Evolutionary conservation across 768 basidiomycete genomes (phyloP).

Genomic region (Omphalotus guepiniiformis): DNA sequence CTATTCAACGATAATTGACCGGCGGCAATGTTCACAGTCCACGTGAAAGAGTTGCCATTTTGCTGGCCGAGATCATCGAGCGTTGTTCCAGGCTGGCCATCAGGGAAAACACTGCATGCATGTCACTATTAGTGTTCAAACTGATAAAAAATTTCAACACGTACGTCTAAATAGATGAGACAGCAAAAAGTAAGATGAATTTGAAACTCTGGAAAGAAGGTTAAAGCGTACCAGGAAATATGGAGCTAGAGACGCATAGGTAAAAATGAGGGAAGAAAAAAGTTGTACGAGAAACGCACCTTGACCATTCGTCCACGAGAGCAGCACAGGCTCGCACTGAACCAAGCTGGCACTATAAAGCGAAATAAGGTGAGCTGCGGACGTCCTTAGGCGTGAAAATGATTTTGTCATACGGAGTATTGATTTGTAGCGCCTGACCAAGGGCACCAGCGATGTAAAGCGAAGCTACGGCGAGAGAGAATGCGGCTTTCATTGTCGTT

Average conservation of each 20-base stretch:
- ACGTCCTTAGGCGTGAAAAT: not conserved
- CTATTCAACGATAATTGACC: constrained; percentile 28
- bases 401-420: constrained; percentile 75
- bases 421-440: constrained; percentile 49
- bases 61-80: constrained; percentile 43
- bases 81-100: constrained; percentile 40
- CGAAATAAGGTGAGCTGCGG: not conserved
- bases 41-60: constrained; percentile 40
- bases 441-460: constrained; percentile 27
- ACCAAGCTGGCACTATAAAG: constrained; percentile 18
- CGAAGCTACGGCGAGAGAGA: constrained; percentile 19
- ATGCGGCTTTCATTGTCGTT: constrained; percentile 43
- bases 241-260: constrained; percentile 37
- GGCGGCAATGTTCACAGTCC: constrained; percentile 46
- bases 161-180: constrained; percentile 33
- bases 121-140: not conserved
- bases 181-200: not conserved
- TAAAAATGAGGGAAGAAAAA: constrained; percentile 11
- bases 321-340: constrained; percentile 52
- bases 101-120: constrained; percentile 50
- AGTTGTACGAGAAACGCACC: constrained; percentile 32
- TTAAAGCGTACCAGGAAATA: constrained; percentile 55
- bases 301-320: constrained; percentile 55
- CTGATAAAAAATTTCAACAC: not conserved
- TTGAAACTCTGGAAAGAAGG: not conserved